Percentiles rank a stretch among this genome's conserved stretches.
phyloP scores from a whole-genome alignment of 768 basidiomycete species.

The Pisolithus orientalis region DNA sequence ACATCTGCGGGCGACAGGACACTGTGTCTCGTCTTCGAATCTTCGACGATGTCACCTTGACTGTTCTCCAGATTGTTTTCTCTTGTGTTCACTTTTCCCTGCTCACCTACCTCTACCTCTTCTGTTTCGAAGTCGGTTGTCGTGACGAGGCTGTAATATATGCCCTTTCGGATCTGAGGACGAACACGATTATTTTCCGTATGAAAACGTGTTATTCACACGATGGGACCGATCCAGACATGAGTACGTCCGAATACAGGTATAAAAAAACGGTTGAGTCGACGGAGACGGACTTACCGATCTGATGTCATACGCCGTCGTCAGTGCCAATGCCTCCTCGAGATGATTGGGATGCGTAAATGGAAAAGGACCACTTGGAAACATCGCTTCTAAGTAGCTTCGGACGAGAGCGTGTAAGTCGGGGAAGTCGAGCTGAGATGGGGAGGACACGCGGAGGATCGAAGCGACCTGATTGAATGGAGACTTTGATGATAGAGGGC shows the following conservation, averaged over 20 bases:
- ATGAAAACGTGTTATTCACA: not conserved
- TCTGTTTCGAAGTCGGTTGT: constrained; percentile 48
- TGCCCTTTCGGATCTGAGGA: constrained; percentile 50
- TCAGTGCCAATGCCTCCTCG: constrained; percentile 49
- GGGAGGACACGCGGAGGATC: constrained; percentile 52
- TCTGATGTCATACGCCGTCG: constrained; percentile 39
- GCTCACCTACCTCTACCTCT: constrained; percentile 11
- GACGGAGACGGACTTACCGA: constrained; percentile 36
- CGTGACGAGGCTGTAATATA: constrained; percentile 60
- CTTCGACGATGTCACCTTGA: not conserved
- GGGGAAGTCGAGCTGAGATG: constrained; percentile 52
- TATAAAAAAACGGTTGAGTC: too few relatives aligned
- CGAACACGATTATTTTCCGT: not conserved
- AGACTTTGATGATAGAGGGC: constrained; percentile 40
- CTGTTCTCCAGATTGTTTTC: not conserved
- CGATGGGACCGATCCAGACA: not conserved
- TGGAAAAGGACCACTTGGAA: constrained; percentile 43
- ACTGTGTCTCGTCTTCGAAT: constrained; percentile 9
- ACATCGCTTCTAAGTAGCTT: constrained; percentile 37
- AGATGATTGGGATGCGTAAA: constrained; percentile 38
- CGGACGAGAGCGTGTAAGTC: constrained; percentile 41
- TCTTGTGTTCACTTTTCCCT: constrained; percentile 1
- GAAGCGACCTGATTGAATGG: constrained; percentile 44
- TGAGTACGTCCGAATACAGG: too few relatives aligned
- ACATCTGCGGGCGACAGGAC: constrained; percentile 28